A percentile compares a stretch with the other conserved stretches of the same genome.
These are phyloP conservation scores for Penicillium sp. DNA, from an alignment of 2,329 filamentous ascomycete genomes.

Conservation along the genomic window DNA sequence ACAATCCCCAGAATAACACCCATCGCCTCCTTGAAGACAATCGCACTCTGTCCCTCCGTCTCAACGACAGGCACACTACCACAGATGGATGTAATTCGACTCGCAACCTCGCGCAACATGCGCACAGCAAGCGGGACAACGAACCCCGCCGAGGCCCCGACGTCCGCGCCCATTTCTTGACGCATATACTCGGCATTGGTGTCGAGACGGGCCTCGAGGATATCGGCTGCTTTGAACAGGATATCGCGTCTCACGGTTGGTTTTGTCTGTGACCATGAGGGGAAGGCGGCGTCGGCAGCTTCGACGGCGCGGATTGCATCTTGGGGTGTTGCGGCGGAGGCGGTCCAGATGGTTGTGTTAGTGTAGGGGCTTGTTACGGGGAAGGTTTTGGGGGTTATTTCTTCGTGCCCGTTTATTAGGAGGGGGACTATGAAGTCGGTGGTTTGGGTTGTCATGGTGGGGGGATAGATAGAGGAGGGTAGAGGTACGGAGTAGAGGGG, in stretches of 20 bases:
- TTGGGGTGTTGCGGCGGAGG: slow-evolving; percentile 51
- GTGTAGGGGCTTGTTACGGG: slow-evolving; percentile 55
- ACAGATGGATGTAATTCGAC: slow-evolving; percentile 46
- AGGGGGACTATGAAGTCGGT: slow-evolving; percentile 30
- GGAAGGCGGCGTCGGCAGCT: slow-evolving; percentile 64
- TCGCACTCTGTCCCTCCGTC: slow-evolving; percentile 55
- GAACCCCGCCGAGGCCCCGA: slow-evolving; percentile 32
- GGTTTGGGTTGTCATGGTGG: slow-evolving; percentile 8
- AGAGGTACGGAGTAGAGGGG: neutral
- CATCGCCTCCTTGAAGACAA: slow-evolving; percentile 70
- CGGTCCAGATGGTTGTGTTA: slow-evolving; percentile 52
- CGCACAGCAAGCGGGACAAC: slow-evolving; percentile 32
- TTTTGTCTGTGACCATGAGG: slow-evolving; percentile 63
- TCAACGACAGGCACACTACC: slow-evolving; percentile 50
- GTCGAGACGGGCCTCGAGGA: slow-evolving; percentile 45
- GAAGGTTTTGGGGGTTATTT: slow-evolving; percentile 30
- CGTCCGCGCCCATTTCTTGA: slow-evolving; percentile 53
- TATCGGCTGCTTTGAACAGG: slow-evolving; percentile 65
- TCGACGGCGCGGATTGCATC: slow-evolving; percentile 47
- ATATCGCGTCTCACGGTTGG: slow-evolving; percentile 64
- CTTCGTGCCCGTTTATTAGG: slow-evolving; percentile 40
- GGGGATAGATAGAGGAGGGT: neutral
- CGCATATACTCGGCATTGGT: slow-evolving; percentile 60
- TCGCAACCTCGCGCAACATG: slow-evolving; percentile 51
- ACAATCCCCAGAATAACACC: slow-evolving; percentile 76